Conservation (phyloP, 2,329 filamentous ascomycete species). For the Ceratocystis cubensis region DNA sequence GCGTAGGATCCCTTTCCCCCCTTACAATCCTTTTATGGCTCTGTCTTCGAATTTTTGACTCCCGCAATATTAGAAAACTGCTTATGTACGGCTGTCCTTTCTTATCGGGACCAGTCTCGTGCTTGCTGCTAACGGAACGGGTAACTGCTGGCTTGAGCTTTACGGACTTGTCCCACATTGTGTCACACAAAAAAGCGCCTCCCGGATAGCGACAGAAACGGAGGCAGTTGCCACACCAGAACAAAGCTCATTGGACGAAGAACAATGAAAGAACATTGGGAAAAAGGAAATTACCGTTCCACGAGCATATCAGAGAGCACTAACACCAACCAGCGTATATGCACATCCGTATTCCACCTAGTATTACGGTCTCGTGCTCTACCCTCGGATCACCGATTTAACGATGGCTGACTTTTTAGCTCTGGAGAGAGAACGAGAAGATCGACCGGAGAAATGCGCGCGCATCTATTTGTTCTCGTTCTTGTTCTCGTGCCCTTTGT, state of each 20-base stretch:
- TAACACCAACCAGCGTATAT: not conserved
- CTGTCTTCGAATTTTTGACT: not conserved
- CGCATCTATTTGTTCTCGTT: not conserved
- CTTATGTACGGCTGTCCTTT: not conserved
- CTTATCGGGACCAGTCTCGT: not conserved
- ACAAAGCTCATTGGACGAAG: constrained; percentile 2
- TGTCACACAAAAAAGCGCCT: not conserved
- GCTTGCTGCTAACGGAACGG: not conserved
- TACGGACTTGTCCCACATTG: not conserved
- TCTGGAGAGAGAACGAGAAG: not conserved
- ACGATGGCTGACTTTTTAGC: not conserved
- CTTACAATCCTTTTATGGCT: not conserved
- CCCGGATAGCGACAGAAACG: not conserved
- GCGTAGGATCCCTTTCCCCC: not conserved
- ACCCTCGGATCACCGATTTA: not conserved
- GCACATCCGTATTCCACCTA: no score
- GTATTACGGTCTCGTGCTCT: no score
- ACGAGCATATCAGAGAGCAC: not conserved
- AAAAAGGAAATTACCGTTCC: not conserved
- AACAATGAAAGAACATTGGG: not conserved
- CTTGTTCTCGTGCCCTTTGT: not conserved
- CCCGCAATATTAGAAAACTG: not conserved
- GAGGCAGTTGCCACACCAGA: not conserved
- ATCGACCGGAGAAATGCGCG: not conserved
- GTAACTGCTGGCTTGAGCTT: not conserved